Evolutionary conservation across 164 flowering plant genomes (phyloP).

Genomic region (Euptelea pleiosperma): DNA sequence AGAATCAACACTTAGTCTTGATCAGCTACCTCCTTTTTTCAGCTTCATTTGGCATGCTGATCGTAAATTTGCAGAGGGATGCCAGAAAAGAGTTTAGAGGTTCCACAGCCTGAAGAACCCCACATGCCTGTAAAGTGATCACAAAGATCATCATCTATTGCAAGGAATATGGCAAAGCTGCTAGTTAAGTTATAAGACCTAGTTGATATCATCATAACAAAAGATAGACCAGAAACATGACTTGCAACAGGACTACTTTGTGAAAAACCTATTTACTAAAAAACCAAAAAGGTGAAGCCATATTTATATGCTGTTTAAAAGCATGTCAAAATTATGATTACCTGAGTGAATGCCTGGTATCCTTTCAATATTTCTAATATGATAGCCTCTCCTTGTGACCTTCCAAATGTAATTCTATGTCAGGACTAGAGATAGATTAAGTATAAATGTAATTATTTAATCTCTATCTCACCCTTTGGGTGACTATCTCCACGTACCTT

Average conservation of each 20-base stretch:
- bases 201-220: neutral
- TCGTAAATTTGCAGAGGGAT: slow-evolving; percentile 96
- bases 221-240: slow-evolving; percentile 3
- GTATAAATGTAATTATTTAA: neutral
- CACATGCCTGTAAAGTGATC: slow-evolving; percentile 69
- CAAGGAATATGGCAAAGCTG: neutral
- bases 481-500: slow-evolving; percentile 44
- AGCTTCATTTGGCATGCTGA: slow-evolving; percentile 65
- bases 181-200: neutral
- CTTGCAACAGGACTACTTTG: neutral
- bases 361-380: slow-evolving; percentile 93
- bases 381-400: slow-evolving; percentile 99
- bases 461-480: neutral
- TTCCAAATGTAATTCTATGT: slow-evolving; percentile 39
- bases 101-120: slow-evolving; percentile 87
- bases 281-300: neutral
- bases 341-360: slow-evolving; percentile 99
- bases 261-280: neutral
- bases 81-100: slow-evolving; percentile 94
- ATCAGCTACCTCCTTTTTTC: slow-evolving; percentile 71
- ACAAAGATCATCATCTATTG: slow-evolving; percentile 7
- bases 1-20: neutral
- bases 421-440: slow-evolving; percentile 9
- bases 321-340: slow-evolving; percentile 17
- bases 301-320: neutral